Percentiles rank a stretch among this genome's conserved stretches.
Evolutionary conservation across 345 rosid genomes (phyloP).

Genomic region (Cardamine resedifolia): DNA sequence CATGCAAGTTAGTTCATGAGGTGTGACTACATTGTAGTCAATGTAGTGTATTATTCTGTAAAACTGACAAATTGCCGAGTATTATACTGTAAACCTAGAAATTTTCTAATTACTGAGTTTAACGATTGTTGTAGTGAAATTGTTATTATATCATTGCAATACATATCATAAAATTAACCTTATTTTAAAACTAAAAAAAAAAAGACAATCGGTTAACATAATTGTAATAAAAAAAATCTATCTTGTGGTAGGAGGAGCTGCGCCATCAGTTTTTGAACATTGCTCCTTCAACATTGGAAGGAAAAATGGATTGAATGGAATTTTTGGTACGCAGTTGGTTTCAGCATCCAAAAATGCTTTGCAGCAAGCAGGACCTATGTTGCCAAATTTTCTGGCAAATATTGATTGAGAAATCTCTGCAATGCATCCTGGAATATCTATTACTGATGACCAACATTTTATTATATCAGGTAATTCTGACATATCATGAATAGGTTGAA

Average conservation of each 20-base stretch:
- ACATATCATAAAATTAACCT: neutral
- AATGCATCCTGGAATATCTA: neutral
- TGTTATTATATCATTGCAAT: neutral
- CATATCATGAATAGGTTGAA: neutral
- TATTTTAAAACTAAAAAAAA: neutral
- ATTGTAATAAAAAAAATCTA: neutral
- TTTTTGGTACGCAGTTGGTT: neutral
- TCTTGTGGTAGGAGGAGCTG: neutral
- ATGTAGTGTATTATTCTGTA: neutral
- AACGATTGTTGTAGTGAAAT: neutral
- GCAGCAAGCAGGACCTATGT: conserved; percentile 1
- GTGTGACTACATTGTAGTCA: neutral
- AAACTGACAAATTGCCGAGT: neutral
- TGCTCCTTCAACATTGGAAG: neutral
- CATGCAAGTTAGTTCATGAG: neutral
- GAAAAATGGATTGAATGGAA: neutral
- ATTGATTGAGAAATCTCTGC: conserved; percentile 4
- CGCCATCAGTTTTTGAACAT: neutral
- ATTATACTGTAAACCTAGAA: neutral
- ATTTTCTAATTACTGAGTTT: neutral
- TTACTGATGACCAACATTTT: neutral
- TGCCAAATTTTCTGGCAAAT: neutral
- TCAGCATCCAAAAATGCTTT: neutral
- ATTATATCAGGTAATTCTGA: neutral
- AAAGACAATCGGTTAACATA: neutral